Evolutionary conservation across 2,329 filamentous ascomycete genomes (phyloP).

Genomic region (Aspergillus sp.): DNA sequence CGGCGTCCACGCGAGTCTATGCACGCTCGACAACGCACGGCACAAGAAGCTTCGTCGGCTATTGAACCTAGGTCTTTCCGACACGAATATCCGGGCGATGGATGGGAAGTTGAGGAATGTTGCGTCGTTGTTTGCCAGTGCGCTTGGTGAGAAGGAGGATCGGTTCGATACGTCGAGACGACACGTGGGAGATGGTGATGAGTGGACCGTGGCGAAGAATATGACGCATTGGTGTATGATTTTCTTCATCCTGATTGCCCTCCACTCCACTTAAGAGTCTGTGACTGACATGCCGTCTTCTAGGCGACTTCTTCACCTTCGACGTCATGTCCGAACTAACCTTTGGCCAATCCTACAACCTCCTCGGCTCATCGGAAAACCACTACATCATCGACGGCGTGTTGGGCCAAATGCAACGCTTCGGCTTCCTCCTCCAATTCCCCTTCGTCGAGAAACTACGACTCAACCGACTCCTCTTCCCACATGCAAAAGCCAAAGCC

Average conservation of each 20-base stretch:
- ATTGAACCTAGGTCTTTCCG: neutral
- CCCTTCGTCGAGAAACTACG: neutral
- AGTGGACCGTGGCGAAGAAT: neutral
- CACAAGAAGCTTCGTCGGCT: neutral
- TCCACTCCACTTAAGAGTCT: neutral
- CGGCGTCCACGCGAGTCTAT: neutral
- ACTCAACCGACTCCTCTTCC: neutral
- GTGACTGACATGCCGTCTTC: neutral
- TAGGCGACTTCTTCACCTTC: constrained; percentile 3
- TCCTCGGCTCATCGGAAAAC: neutral
- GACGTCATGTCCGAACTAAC: neutral
- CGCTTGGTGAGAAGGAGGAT: neutral
- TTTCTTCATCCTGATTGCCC: neutral
- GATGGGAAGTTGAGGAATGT: neutral
- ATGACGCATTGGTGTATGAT: neutral
- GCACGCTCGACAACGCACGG: neutral
- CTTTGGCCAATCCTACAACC: neutral
- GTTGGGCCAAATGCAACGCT: neutral
- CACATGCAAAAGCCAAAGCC: neutral
- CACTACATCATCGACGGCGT: neutral
- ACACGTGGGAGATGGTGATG: neutral
- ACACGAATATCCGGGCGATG: neutral
- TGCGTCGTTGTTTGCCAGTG: neutral
- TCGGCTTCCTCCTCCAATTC: neutral
- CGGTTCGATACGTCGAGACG: neutral